Evolutionary conservation across 2,329 filamentous ascomycete species (phyloP).

Genomic region (Phyllosticta capitalensis): DNA sequence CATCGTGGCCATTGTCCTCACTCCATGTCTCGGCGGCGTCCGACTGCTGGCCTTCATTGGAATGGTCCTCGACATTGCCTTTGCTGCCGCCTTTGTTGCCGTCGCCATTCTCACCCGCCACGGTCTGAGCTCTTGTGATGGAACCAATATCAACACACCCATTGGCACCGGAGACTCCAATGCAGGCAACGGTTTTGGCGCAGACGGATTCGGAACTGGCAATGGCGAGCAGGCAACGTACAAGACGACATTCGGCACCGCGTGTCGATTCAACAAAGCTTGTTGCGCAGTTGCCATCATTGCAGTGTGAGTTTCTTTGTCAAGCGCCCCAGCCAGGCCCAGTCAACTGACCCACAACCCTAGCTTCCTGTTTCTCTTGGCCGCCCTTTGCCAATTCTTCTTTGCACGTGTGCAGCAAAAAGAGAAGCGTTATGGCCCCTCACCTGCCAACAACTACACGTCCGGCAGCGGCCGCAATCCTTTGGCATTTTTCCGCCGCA

Average conservation of each 20-base stretch:
- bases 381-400: slow-evolving; percentile 57
- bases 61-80: slow-evolving; percentile 67
- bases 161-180: slow-evolving; percentile 55
- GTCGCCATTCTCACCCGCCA: slow-evolving; percentile 65
- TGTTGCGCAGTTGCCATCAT: slow-evolving; percentile 70
- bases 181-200: slow-evolving; percentile 41
- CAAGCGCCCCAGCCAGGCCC: background rate
- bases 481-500: slow-evolving; percentile 38
- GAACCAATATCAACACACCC: slow-evolving; percentile 52
- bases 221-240: slow-evolving; percentile 34
- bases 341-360: slow-evolving; percentile 1
- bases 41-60: slow-evolving; percentile 62
- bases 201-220: slow-evolving; percentile 28
- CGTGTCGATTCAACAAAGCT: slow-evolving; percentile 69
- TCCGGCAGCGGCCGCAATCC: slow-evolving; percentile 42
- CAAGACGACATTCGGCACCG: slow-evolving; percentile 41
- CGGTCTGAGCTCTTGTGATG: slow-evolving; percentile 58
- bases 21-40: slow-evolving; percentile 71
- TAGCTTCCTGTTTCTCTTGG: slow-evolving; percentile 66
- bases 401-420: slow-evolving; percentile 63
- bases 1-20: slow-evolving; percentile 59
- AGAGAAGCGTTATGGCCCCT: slow-evolving; percentile 62
- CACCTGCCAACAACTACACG: slow-evolving; percentile 59
- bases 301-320: slow-evolving; percentile 49
- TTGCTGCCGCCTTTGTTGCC: slow-evolving; percentile 70